Base-by-base conservation (phyloP, 192 early-diverging fungal species). In the Linnemannia elongata region DNA sequence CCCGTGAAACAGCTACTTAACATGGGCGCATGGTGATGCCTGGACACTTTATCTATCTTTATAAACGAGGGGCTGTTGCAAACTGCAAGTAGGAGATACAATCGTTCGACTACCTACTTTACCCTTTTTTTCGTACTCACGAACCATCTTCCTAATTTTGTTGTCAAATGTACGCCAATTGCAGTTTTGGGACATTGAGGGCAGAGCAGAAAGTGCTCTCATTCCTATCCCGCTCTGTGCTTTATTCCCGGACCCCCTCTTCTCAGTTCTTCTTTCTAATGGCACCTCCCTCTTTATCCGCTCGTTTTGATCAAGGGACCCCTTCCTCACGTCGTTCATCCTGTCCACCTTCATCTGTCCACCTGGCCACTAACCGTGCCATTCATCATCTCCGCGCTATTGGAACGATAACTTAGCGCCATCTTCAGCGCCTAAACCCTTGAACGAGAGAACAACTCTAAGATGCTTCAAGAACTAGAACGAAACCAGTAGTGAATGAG, bases 151-250 rank as follows among this genome's bases (percentile, higher is more conserved):
- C 33, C 12, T 6, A 30, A 33, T 66, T 33, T 66, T 30, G n/a
- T 33, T 66, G 60, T 66, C 60, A 66, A 66, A 66, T 66, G 60
- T 66, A 66, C 60, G 12, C 60, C 60, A 33, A 33, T 66, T 66
- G 60, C 60, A 66, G 60, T 66, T 66, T 66, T 66, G 30, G 60
- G 60, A 66, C 44, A 45, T 45, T 3, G 13, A 15, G 44, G 10
- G 15, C 4, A 8, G 4, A 24, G 47, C 27, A 12, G n/a, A 3
- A 15, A 66, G 27, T 66, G 60, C 60, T 66, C 60, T 66, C 60
- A 66, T 66, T 30, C 30, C 24, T 57, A 27, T 57, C n/a, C n/a
- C 6, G 55, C 55, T 57, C 60, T 30, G 57, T 63, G 27, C 57
- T 63, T 55, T 55, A 4, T 55, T 55, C 54, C 54, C 22, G 54